phyloP scores from a whole-genome alignment of 805 yeast genomes.

The Komagataella mondaviorum region DNA sequence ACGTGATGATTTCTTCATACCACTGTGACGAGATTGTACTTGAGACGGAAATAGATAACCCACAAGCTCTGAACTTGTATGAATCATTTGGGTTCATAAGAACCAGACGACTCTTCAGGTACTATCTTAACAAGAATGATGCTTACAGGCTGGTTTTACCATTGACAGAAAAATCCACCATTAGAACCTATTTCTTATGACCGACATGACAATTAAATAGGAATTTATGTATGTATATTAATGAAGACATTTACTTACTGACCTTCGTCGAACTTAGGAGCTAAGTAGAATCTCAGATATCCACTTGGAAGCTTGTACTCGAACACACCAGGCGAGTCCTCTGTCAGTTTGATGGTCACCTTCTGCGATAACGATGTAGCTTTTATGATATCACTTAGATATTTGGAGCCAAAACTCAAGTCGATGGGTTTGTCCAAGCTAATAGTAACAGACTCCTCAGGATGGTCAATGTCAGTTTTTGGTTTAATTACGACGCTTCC shows the following conservation, averaged over 20 bases:
- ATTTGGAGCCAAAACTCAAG: slow-evolving; percentile 83
- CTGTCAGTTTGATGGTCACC: slow-evolving; percentile 78
- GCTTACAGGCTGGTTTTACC: slow-evolving; percentile 84
- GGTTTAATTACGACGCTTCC: slow-evolving; percentile 85
- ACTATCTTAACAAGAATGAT: slow-evolving; percentile 86
- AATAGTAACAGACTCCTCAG: slow-evolving; percentile 63
- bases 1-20: slow-evolving; percentile 43
- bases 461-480: slow-evolving; percentile 63
- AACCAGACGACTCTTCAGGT: slow-evolving; percentile 54
- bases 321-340: slow-evolving; percentile 85
- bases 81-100: slow-evolving; percentile 24
- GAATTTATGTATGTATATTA: slow-evolving; percentile 2
- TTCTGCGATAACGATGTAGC: slow-evolving; percentile 68
- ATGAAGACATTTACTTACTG: slow-evolving; percentile 24
- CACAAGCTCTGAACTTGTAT: slow-evolving; percentile 19
- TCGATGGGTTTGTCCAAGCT: slow-evolving; percentile 79
- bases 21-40: slow-evolving; percentile 83
- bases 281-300: slow-evolving; percentile 86
- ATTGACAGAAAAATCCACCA: slow-evolving; percentile 42
- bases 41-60: slow-evolving; percentile 82
- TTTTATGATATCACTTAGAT: slow-evolving; percentile 81
- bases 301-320: slow-evolving; percentile 90
- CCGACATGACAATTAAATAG: slow-evolving; percentile 1
- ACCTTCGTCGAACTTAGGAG: slow-evolving; percentile 95
- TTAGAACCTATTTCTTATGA: slow-evolving; percentile 39